Percentiles rank a stretch among this genome's conserved stretches.
phyloP scores from a whole-genome alignment of 2,329 filamentous ascomycete species.

The Cordyceps cicadae region DNA sequence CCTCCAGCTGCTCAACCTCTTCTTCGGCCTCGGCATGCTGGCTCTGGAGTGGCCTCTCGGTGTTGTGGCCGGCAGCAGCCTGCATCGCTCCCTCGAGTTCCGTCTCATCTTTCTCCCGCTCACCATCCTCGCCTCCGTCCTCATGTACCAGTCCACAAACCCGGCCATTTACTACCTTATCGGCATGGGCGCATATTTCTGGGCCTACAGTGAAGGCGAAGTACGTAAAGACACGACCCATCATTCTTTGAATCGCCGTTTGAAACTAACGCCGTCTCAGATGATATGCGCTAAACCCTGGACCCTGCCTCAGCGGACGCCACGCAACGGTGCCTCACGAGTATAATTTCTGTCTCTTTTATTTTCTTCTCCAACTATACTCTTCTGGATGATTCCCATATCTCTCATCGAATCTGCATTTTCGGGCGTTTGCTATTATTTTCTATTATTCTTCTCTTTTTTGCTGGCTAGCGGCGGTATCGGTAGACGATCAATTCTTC shows the following conservation, averaged over 20 bases:
- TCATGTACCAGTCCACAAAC: constrained; percentile 91
- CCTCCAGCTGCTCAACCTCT: constrained; percentile 80
- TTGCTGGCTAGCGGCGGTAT: neutral
- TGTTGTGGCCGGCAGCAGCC: constrained; percentile 63
- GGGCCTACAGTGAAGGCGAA: constrained; percentile 96
- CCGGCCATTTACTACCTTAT: constrained; percentile 86
- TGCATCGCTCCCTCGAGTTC: constrained; percentile 84
- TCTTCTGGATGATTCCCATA: neutral
- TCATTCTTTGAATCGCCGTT: too few relatives aligned
- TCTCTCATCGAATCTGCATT: constrained; percentile 1
- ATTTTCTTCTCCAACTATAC: neutral
- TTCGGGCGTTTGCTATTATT: neutral
- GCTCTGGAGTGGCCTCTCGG: constrained; percentile 87
- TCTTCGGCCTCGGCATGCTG: constrained; percentile 70
- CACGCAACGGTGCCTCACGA: constrained; percentile 17
- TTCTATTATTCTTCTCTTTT: constrained; percentile 1
- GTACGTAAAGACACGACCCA: constrained; percentile 40
- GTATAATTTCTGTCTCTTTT: neutral
- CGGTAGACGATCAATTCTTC: constrained; percentile 1
- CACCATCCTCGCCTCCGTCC: constrained; percentile 60
- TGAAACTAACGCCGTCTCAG: constrained; percentile 26
- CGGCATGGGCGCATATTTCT: constrained; percentile 82
- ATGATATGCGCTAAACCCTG: constrained; percentile 62
- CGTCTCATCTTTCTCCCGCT: constrained; percentile 77
- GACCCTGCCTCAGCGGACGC: constrained; percentile 54